Evolutionary conservation across 257 asterid genomes (phyloP), one percentile per base, ranked within the genome.

Genomic region (Salvia rosmarinus): DNA sequence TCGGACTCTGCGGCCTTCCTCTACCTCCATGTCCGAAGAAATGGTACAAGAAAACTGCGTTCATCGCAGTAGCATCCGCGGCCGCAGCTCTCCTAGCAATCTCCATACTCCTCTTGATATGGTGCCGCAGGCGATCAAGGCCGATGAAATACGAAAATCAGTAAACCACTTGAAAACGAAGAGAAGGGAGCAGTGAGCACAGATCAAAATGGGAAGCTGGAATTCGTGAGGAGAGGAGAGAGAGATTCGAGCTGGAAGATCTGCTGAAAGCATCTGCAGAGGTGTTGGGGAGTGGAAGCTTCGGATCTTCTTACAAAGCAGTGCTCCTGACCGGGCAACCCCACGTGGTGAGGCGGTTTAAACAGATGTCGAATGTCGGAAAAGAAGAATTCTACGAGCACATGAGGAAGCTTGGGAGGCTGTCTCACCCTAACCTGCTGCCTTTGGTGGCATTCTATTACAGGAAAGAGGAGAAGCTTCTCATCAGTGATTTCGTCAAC

Each of bases 291-390:
- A 85, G 88, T 67, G 96, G 91, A 44, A 83, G 83, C 81, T 83
- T 86, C 37, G 96, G 96, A 0, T 86, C 92, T 44, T 82, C 93
- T 51, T 90, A 90, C 69, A 90, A 86, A 63, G 95, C 95, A 0
- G 77, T 77, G 61, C 71, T 90, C 54, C 30, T 49, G 1, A 67
- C 66, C 34, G 95, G 90, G 0, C 59, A 43, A 9, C 56, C 73
- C 0, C 52, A 86, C 42, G 96, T 81, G 9, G 96, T 90, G 32
- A 82, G 82, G 75, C 77, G 95, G 62, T 90, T 88, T 70, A 76
- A 71, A 14, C 79, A 83, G 20, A 85, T 86, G 95, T 82, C 63
- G 40, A 75, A 74, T 17, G 79, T 75, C 16, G 85, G 96, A 2
- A 88, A 75, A 54, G 85, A 78, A 2, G 88, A 82, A 10, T 90